phyloP scores from a whole-genome alignment of 2,329 filamentous ascomycete species.

The Talaromyces sp. region DNA sequence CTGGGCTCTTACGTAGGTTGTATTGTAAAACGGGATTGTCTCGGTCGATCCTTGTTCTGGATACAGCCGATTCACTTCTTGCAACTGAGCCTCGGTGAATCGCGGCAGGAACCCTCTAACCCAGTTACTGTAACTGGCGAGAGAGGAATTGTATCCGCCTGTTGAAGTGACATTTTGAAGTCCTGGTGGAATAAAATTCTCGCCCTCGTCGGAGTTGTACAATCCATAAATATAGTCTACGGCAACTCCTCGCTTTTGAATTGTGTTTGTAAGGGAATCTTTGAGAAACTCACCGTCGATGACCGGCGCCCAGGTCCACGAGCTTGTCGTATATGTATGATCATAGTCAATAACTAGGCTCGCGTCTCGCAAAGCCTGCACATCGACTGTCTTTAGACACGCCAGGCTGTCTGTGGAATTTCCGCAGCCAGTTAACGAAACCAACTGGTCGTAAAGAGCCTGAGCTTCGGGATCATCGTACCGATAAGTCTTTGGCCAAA shows the following conservation, averaged over 20 bases:
- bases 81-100: slow-evolving; percentile 37
- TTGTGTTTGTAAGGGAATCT: slow-evolving; percentile 42
- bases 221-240: slow-evolving; percentile 47
- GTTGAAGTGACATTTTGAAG: slow-evolving; percentile 31
- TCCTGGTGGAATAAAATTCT: slow-evolving; percentile 54
- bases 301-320: slow-evolving; percentile 57
- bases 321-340: slow-evolving; percentile 51
- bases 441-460: slow-evolving; percentile 44
- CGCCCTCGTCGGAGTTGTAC: slow-evolving; percentile 60
- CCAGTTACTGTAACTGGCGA: slow-evolving; percentile 49
- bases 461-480: slow-evolving; percentile 50
- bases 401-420: slow-evolving; percentile 39
- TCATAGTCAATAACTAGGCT: slow-evolving; percentile 44
- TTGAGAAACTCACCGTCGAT: slow-evolving; percentile 52
- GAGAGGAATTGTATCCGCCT: slow-evolving; percentile 47
- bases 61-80: slow-evolving; percentile 42
- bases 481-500: slow-evolving; percentile 55
- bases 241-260: slow-evolving; percentile 35
- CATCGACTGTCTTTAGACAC: slow-evolving; percentile 52
- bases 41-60: slow-evolving; percentile 45
- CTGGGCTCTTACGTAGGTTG: slow-evolving; percentile 49
- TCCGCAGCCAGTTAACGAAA: slow-evolving; percentile 44
- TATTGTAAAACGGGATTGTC: slow-evolving; percentile 44
- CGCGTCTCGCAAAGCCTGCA: slow-evolving; percentile 51
- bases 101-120: slow-evolving; percentile 50